These are phyloP conservation scores for apple (Malus domestica) DNA, from an alignment of 306 rosid species.

Conservation along the genomic window DNA sequence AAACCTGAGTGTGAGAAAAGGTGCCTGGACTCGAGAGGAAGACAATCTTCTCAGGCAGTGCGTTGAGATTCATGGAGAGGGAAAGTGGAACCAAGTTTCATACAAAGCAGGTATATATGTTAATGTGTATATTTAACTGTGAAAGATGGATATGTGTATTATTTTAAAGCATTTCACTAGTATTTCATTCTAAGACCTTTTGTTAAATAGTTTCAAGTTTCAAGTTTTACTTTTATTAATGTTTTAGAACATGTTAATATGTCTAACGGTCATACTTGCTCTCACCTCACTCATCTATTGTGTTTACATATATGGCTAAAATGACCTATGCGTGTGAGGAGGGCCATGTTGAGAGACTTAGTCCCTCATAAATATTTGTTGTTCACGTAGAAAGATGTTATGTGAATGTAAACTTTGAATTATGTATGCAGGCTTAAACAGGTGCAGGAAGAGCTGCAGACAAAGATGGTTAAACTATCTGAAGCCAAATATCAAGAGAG, in stretches of 20 bases:
- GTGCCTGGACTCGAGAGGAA: conserved; percentile 23
- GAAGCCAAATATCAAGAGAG: conserved; percentile 39
- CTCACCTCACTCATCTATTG: too few species aligned
- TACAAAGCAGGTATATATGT: conserved; percentile 8
- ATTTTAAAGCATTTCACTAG: background rate
- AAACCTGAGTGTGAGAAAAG: conserved; percentile 12
- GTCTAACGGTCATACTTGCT: background rate
- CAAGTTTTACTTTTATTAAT: background rate
- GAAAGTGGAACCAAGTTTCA: conserved; percentile 22
- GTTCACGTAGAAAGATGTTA: background rate
- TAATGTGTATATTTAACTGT: background rate
- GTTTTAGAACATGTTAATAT: too few species aligned
- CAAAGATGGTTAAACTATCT: conserved; percentile 49
- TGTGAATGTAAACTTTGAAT: background rate
- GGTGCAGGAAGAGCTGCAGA: conserved; percentile 54
- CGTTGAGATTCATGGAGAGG: conserved; percentile 14
- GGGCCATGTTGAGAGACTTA: too few species aligned
- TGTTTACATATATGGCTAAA: too few species aligned
- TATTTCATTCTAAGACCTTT: too few species aligned
- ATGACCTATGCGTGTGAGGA: too few species aligned
- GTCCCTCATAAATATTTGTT: too few species aligned
- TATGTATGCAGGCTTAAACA: conserved; percentile 27
- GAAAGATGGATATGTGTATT: background rate
- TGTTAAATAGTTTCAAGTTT: background rate
- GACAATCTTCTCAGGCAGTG: conserved; percentile 15